Evolutionary conservation across 345 rosid genomes (phyloP).

Genomic region (Salix exigua): DNA sequence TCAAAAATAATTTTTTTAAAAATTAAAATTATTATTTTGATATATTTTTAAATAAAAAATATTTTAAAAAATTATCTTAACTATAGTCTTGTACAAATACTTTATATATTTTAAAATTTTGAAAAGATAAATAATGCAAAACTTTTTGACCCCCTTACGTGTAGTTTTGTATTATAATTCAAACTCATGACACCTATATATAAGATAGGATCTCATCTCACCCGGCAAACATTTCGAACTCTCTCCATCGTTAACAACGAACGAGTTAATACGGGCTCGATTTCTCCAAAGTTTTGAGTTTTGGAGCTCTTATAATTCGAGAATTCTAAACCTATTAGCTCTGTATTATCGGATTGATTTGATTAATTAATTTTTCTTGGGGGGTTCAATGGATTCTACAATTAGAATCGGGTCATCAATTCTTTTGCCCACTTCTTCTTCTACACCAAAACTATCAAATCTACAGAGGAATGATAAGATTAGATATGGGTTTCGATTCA

Average conservation of each 20-base stretch:
- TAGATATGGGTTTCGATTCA: conserved; percentile 18
- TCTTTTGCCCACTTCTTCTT: conserved; percentile 26
- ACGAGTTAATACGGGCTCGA: neutral
- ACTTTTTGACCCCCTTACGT: too few relatives aligned
- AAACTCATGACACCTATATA: neutral
- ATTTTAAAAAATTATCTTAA: too few relatives aligned
- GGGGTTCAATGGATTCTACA: conserved; percentile 29
- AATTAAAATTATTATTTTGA: too few relatives aligned
- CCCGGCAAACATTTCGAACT: neutral
- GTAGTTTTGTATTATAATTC: neutral
- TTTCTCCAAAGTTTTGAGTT: neutral
- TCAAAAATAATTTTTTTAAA: too few relatives aligned
- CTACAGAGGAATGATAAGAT: neutral
- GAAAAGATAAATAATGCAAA: too few relatives aligned
- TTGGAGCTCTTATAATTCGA: neutral
- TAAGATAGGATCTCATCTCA: neutral
- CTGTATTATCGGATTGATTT: neutral
- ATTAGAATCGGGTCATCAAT: conserved; percentile 28
- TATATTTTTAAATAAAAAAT: too few relatives aligned
- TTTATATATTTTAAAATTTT: too few relatives aligned
- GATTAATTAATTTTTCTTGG: neutral
- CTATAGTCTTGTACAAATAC: too few relatives aligned
- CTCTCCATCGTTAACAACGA: neutral
- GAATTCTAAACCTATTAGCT: neutral
- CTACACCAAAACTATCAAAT: conserved; percentile 19